phyloP scores from a whole-genome alignment of 768 basidiomycete species.

The Hypholoma fasciculare region DNA sequence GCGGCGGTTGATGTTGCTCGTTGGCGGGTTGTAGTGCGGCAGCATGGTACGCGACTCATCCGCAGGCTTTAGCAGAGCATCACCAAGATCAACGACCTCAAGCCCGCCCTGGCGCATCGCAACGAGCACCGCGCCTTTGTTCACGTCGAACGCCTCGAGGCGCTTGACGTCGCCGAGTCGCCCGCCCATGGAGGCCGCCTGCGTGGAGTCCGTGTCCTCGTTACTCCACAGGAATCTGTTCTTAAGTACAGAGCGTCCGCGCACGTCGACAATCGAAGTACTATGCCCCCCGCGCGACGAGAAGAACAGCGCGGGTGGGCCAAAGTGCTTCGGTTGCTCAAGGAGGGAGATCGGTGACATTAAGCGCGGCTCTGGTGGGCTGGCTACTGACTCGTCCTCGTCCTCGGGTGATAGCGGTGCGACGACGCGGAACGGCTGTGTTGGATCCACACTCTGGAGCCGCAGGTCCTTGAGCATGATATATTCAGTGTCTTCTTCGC shows the following conservation, averaged over 20 bases:
- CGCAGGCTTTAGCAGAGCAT: constrained; percentile 77
- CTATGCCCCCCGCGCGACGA: constrained; percentile 90
- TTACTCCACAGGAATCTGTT: constrained; percentile 78
- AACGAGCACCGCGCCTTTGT: constrained; percentile 74
- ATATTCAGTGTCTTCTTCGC: constrained; percentile 73
- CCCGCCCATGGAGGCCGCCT: constrained; percentile 34
- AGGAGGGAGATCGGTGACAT: constrained; percentile 76
- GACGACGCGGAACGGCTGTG: constrained; percentile 68
- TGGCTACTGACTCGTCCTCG: constrained; percentile 20
- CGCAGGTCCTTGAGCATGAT: constrained; percentile 72
- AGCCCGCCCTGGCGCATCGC: constrained; percentile 87
- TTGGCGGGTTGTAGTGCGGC: constrained; percentile 69
- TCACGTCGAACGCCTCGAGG: constrained; percentile 79
- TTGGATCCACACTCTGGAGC: constrained; percentile 79
- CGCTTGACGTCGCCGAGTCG: constrained; percentile 80
- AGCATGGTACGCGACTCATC: constrained; percentile 73
- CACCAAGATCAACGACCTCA: constrained; percentile 77
- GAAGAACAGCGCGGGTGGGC: constrained; percentile 84
- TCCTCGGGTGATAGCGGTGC: constrained; percentile 34
- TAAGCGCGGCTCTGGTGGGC: constrained; percentile 46
- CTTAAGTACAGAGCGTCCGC: constrained; percentile 82
- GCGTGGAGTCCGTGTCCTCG: constrained; percentile 54
- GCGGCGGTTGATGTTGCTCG: constrained; percentile 64
- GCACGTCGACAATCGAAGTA: constrained; percentile 84
- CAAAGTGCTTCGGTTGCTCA: constrained; percentile 78